Evolutionary conservation across 148 eudicot species (phyloP).

Genomic region (Rhododendron vialii): DNA sequence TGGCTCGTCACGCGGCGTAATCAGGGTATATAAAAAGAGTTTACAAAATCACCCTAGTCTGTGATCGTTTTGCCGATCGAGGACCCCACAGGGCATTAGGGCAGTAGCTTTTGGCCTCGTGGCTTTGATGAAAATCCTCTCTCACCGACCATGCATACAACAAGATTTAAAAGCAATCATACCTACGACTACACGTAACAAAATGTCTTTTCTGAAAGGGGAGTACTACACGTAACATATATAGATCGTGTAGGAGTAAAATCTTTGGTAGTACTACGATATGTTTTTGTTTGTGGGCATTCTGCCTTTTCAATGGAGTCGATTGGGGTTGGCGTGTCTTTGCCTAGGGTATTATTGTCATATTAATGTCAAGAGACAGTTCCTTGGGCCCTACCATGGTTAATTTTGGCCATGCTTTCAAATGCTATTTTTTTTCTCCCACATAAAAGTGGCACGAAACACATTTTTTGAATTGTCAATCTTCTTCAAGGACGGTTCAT

Average conservation of each 20-base stretch:
- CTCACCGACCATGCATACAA: neutral
- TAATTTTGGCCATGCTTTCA: neutral
- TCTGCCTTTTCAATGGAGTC: neutral
- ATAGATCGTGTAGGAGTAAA: neutral
- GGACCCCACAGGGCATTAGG: neutral
- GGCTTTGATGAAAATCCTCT: neutral
- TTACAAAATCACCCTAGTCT: neutral
- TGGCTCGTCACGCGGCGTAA: too few species aligned
- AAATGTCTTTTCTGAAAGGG: neutral
- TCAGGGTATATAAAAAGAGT: too few species aligned
- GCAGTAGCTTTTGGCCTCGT: neutral
- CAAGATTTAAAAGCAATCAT: neutral
- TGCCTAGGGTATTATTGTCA: neutral
- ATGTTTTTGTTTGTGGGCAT: neutral
- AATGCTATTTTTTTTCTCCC: neutral
- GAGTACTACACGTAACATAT: neutral
- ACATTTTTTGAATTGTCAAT: neutral
- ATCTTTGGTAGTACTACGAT: neutral
- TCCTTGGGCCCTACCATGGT: neutral
- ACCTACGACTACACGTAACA: neutral
- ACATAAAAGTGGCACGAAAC: neutral
- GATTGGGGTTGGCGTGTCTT: neutral
- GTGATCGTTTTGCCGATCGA: neutral
- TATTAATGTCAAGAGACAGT: neutral
- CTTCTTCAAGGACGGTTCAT: neutral